These are phyloP conservation scores for Xerocomellus chrysenteron DNA, from an alignment of 768 basidiomycete genomes.

Conservation along the genomic window DNA sequence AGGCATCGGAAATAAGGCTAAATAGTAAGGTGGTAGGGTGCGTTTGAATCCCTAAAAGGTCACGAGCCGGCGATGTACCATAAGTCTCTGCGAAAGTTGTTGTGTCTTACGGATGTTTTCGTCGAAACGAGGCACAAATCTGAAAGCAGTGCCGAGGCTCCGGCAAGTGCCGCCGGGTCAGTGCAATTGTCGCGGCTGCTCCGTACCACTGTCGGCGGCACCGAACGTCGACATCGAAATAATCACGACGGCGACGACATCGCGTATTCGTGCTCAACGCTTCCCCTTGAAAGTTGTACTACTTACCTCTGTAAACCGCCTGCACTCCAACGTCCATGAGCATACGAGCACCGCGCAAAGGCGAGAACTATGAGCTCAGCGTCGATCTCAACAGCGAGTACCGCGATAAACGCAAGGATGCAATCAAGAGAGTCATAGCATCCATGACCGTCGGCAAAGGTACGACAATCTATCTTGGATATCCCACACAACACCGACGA, in stretches of 20 bases:
- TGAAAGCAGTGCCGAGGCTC: too few relatives aligned
- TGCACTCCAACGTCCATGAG: constrained; percentile 32
- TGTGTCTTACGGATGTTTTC: too few relatives aligned
- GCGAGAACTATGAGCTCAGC: constrained; percentile 96
- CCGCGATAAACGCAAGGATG: constrained; percentile 94
- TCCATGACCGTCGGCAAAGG: constrained; percentile 99
- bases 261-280: not conserved
- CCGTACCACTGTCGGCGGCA: not conserved
- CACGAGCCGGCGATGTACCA: too few relatives aligned
- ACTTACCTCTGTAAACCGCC: not conserved
- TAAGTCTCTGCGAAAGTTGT: too few relatives aligned
- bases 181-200: not conserved
- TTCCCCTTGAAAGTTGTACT: not conserved
- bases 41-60: too few relatives aligned
- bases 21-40: too few relatives aligned
- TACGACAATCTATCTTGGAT: constrained; percentile 31
- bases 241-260: not conserved
- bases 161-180: not conserved
- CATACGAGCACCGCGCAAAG: constrained; percentile 64
- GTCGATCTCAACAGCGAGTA: constrained; percentile 98
- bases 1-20: too few relatives aligned
- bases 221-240: not conserved
- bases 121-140: too few relatives aligned
- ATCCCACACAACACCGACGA: constrained; percentile 6
- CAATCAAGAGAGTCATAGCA: constrained; percentile 95